These are phyloP conservation scores for Moesziomyces antarcticus DNA, from an alignment of 1,284 basidiomycete species.

Conservation along the genomic window DNA sequence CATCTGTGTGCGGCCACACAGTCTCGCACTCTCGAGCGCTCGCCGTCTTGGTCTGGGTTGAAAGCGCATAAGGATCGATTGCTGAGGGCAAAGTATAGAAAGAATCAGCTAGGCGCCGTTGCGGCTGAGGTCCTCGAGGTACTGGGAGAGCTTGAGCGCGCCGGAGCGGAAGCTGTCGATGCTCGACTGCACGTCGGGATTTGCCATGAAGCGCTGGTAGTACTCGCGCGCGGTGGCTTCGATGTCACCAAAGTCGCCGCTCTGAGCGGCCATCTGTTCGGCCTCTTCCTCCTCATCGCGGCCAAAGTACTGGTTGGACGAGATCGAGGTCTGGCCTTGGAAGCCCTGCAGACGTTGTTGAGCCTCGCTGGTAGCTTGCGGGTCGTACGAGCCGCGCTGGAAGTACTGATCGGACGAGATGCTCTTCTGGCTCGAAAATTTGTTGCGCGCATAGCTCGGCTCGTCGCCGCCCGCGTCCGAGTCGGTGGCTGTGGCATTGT, in stretches of 20 bases:
- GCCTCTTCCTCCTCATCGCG: slow-evolving; percentile 83
- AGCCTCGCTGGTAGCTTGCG: slow-evolving; percentile 78
- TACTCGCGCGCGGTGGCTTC: slow-evolving; percentile 64
- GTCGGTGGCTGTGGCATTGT: slow-evolving; percentile 27
- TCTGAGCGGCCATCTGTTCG: slow-evolving; percentile 23
- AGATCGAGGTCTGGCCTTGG: slow-evolving; percentile 91
- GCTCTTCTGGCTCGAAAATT: slow-evolving; percentile 87
- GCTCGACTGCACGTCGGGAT: slow-evolving; percentile 66
- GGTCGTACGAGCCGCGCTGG: slow-evolving; percentile 87
- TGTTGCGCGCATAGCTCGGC: slow-evolving; percentile 84
- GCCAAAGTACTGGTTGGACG: slow-evolving; percentile 79
- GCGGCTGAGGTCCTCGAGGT: slow-evolving; percentile 65
- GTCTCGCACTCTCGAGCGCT: neutral
- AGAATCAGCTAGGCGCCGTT: slow-evolving; percentile 54
- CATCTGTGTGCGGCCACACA: neutral
- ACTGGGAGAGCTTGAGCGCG: slow-evolving; percentile 65
- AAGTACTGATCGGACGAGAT: slow-evolving; percentile 98
- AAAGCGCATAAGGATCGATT: slow-evolving; percentile 6
- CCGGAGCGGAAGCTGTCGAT: slow-evolving; percentile 65
- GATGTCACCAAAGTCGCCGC: slow-evolving; percentile 63
- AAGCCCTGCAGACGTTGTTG: slow-evolving; percentile 85
- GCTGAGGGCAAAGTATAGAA: slow-evolving; percentile 1
- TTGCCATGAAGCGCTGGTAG: slow-evolving; percentile 66
- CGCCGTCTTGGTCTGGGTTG: neutral
- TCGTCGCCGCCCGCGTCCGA: slow-evolving; percentile 68